Percentiles rank a stretch among this genome's conserved stretches.
phyloP scores from a whole-genome alignment of 352 stramenopile species.

The Phytophthora sp. region DNA sequence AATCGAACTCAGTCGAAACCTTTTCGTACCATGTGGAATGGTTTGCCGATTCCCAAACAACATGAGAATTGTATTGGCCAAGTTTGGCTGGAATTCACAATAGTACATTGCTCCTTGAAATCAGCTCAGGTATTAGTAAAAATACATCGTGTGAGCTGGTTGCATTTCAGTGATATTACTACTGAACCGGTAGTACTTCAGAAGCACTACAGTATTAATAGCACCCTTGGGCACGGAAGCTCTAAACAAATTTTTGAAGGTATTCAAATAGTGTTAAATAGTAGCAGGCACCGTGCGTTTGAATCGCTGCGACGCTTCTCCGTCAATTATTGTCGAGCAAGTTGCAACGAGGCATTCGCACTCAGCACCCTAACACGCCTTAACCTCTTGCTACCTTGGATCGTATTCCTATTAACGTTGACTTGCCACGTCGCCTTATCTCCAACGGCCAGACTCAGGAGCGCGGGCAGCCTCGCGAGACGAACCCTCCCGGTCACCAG shows the following conservation, averaged over 20 bases:
- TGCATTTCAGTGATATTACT: too few species aligned
- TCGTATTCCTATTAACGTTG: constrained; percentile 15
- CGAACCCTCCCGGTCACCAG: constrained; percentile 38
- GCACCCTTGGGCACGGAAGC: too few species aligned
- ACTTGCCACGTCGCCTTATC: constrained; percentile 41
- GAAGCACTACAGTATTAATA: too few species aligned
- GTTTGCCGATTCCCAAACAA: too few species aligned
- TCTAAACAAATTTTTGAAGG: background rate
- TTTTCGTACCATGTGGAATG: too few species aligned
- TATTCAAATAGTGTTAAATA: too few species aligned
- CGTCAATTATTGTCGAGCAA: constrained; percentile 27
- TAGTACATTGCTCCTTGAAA: background rate
- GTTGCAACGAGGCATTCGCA: constrained; percentile 33
- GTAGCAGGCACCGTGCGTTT: constrained; percentile 19
- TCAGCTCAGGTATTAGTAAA: background rate
- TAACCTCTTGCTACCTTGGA: constrained; percentile 32
- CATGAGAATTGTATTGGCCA: too few species aligned
- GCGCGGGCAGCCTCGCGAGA: constrained; percentile 49
- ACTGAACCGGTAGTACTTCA: too few species aligned
- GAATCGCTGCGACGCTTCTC: constrained; percentile 12
- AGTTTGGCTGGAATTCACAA: too few species aligned
- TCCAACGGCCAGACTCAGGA: constrained; percentile 71
- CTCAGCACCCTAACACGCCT: constrained; percentile 22
- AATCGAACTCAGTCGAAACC: too few species aligned
- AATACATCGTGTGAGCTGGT: too few species aligned